phyloP scores from a whole-genome alignment of 2,329 filamentous ascomycete species.

The Elsinoe batatas region DNA sequence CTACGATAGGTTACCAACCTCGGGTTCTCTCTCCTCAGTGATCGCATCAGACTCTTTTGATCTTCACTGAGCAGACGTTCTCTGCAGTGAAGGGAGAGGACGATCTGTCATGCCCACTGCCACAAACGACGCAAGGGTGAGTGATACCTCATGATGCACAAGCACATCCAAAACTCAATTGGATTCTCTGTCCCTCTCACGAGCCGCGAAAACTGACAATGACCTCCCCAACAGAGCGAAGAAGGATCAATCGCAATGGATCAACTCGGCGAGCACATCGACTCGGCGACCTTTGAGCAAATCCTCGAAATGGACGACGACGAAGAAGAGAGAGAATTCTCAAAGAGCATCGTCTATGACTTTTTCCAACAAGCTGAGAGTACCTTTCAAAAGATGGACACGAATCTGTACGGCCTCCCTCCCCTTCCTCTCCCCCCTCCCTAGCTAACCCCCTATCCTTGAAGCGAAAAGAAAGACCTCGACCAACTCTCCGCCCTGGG shows the following conservation, averaged over 20 bases:
- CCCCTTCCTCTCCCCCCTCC: conserved; percentile 1
- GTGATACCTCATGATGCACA: no score
- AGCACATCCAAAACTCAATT: background rate
- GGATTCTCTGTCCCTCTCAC: background rate
- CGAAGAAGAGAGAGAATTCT: conserved; percentile 76
- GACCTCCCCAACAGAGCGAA: conserved; percentile 29
- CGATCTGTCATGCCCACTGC: conserved; percentile 8
- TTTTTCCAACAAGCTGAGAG: conserved; percentile 87
- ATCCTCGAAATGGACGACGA: conserved; percentile 98
- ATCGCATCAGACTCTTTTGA: background rate
- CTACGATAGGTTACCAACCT: background rate
- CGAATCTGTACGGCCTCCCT: conserved; percentile 47
- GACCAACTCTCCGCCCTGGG: conserved; percentile 70
- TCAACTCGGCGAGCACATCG: conserved; percentile 67
- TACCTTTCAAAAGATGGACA: conserved; percentile 80
- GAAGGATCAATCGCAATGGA: conserved; percentile 42
- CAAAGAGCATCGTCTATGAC: conserved; percentile 73
- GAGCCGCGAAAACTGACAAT: background rate
- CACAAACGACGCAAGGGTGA: conserved; percentile 15
- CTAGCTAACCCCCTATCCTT: conserved; percentile 10
- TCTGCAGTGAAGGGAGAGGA: background rate
- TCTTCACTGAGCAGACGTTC: background rate
- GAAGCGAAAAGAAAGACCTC: conserved; percentile 59
- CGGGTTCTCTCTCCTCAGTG: background rate
- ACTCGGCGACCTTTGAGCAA: conserved; percentile 74